phyloP scores from a whole-genome alignment of 805 yeast genomes.

The Alloascoidea africana region DNA sequence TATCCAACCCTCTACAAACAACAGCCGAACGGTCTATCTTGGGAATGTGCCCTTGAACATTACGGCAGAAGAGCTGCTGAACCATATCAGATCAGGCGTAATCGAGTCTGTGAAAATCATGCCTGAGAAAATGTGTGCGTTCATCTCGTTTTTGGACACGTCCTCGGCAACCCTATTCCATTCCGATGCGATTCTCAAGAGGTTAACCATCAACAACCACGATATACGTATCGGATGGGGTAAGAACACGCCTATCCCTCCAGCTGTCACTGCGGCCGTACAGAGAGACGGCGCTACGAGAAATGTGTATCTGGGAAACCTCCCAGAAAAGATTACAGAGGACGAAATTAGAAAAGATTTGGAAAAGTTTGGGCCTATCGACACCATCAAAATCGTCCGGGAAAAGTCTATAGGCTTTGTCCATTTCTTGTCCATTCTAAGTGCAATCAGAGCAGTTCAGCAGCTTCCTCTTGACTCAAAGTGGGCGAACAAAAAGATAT shows the following conservation, averaged over 20 bases:
- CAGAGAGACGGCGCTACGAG: constrained; percentile 84
- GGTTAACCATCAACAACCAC: constrained; percentile 63
- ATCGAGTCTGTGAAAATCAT: constrained; percentile 66
- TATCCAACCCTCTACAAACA: neutral
- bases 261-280: constrained; percentile 62
- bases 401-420: constrained; percentile 73
- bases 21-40: constrained; percentile 72
- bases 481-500: constrained; percentile 66
- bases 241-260: constrained; percentile 56
- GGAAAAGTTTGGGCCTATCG: constrained; percentile 66
- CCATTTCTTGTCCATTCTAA: constrained; percentile 72
- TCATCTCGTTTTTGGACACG: constrained; percentile 78
- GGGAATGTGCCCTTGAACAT: constrained; percentile 80
- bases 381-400: constrained; percentile 62
- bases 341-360: constrained; percentile 54
- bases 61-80: constrained; percentile 67
- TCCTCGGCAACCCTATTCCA: constrained; percentile 83
- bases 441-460: constrained; percentile 79
- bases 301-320: constrained; percentile 78
- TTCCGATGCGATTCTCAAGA: constrained; percentile 80
- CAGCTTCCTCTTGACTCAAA: constrained; percentile 52
- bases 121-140: constrained; percentile 83
- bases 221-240: constrained; percentile 94
- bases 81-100: constrained; percentile 84
- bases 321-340: constrained; percentile 52